These are phyloP conservation scores for Yamadazyma triangularis DNA, from an alignment of 1,139 yeast genomes.

Conservation along the genomic window DNA sequence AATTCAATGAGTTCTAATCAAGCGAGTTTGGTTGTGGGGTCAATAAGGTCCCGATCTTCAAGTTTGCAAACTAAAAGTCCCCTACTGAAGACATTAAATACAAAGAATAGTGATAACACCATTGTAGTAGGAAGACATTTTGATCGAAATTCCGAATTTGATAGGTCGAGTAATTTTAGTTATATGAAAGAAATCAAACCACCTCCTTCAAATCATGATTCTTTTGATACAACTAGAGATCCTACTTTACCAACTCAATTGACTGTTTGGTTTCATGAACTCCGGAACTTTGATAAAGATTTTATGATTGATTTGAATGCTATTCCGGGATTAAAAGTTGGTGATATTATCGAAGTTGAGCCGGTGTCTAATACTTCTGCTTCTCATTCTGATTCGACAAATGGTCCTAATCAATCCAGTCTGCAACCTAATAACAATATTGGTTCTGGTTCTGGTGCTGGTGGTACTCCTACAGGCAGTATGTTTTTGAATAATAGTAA, in stretches of 20 bases:
- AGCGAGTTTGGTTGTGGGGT: conserved; percentile 17
- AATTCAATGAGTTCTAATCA: conserved; percentile 19
- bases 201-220: conserved; percentile 7
- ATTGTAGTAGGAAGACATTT: conserved; percentile 13
- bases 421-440: too few species aligned
- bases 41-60: conserved; percentile 11
- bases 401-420: too few species aligned
- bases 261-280: conserved; percentile 74
- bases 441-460: too few species aligned
- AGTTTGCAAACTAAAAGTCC: conserved; percentile 7
- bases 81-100: conserved; percentile 6
- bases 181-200: conserved; percentile 6
- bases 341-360: conserved; percentile 68
- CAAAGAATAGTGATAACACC: conserved; percentile 12
- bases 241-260: conserved; percentile 32
- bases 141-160: conserved; percentile 6
- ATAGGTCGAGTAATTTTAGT: conserved; percentile 2
- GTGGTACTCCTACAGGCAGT: too few species aligned
- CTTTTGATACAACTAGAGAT: conserved; percentile 8
- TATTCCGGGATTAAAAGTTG: conserved; percentile 54
- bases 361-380: conserved; percentile 3
- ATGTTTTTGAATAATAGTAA: too few species aligned
- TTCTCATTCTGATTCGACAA: too few species aligned
- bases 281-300: conserved; percentile 51
- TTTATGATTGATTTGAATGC: conserved; percentile 58